Percentiles rank a stretch among this genome's conserved stretches.
Conservation (phyloP, 1,284 basidiomycete genomes). For the Moesziomyces globuligerus region DNA sequence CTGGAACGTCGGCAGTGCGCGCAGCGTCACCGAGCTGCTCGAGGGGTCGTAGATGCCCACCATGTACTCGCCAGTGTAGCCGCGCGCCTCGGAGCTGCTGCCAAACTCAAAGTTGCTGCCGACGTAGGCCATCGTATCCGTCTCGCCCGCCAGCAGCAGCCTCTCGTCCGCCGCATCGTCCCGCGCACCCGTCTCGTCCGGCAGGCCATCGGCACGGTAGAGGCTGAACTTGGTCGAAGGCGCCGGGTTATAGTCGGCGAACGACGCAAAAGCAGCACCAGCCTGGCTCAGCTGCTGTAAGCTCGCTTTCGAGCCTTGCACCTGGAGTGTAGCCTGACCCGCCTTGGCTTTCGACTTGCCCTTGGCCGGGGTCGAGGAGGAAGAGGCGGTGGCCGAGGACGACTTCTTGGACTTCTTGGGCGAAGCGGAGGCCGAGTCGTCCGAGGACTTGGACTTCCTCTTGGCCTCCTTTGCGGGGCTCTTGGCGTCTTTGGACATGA, state of each 20-base stretch:
- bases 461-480: slow-evolving; percentile 27
- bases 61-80: slow-evolving; percentile 64
- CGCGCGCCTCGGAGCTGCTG: slow-evolving; percentile 49
- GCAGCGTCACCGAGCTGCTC: slow-evolving; percentile 56
- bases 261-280: slow-evolving; percentile 41
- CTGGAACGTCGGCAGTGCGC: slow-evolving; percentile 59
- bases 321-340: slow-evolving; percentile 29
- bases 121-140: slow-evolving; percentile 55
- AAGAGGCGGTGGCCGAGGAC: slow-evolving; percentile 8
- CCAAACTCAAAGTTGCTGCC: slow-evolving; percentile 56
- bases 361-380: slow-evolving; percentile 17
- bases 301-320: slow-evolving; percentile 16
- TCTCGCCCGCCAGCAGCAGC: slow-evolving; percentile 56
- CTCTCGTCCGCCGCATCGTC: slow-evolving; percentile 39
- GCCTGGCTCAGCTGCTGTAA: slow-evolving; percentile 33
- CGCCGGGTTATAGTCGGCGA: slow-evolving; percentile 44
- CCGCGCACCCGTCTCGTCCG: slow-evolving; percentile 34
- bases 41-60: slow-evolving; percentile 62
- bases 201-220: slow-evolving; percentile 44
- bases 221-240: slow-evolving; percentile 44
- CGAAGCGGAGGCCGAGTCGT: slow-evolving; percentile 14
- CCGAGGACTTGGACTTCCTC: slow-evolving; percentile 35
- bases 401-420: slow-evolving; percentile 43
- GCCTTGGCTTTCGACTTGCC: slow-evolving; percentile 17
- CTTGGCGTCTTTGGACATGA: slow-evolving; percentile 18